Evolutionary conservation across 2,329 filamentous ascomycete species (phyloP), one percentile per base, ranked within the genome.

Genomic region (Neodidymelliopsis sp.): DNA sequence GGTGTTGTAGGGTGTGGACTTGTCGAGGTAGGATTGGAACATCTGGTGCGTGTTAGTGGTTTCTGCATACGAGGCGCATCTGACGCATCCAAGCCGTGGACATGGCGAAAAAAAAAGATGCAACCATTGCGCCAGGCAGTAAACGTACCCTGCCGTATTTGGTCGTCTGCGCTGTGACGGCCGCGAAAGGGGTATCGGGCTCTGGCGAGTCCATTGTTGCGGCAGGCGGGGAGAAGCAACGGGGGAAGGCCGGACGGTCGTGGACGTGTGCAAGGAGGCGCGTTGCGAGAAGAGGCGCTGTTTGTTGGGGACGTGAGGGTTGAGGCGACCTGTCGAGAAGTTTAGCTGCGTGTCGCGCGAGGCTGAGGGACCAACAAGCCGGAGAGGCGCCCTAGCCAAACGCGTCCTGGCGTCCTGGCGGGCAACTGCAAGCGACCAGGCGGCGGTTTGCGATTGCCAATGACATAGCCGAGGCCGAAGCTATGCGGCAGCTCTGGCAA

Each of bases 1-100:
- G 49, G 87, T 79, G 44, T 91, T 86, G 75, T 85, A 95, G 11
- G 94, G 94, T 8, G 93, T 97, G 41, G 89, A 93, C 77, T 91
- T 89, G 77, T 99, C 94, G 61, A 99, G 86, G 57, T 94, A 90
- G 47, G 90, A 82, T 86, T 99, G 94, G 74, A 96, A 97, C 80
- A 91, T 84, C 91, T 97, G 74, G 38, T 22, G 29, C 30, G 46
- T 34, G 52, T 69, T 49, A 69, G 60, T 45, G n/a, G n/a, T 35
- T 16, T 13, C 12, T 33, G 24, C 12, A 6, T 11, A 19, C 20
- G 28, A 9, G 10, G 9, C 4, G 9, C 10, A 9, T 48, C 7
- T 39, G 22, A 35, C 46, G 28, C 46, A 23, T 35, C 44, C 31
- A 38, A 22, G 27, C 15, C 15, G 16, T 20, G 19, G 23, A 3